A percentile compares a stretch with the other conserved stretches of the same genome.
phyloP scores from a whole-genome alignment of 495 filamentous ascomycete genomes.

The Penicillium robsamsonii region DNA sequence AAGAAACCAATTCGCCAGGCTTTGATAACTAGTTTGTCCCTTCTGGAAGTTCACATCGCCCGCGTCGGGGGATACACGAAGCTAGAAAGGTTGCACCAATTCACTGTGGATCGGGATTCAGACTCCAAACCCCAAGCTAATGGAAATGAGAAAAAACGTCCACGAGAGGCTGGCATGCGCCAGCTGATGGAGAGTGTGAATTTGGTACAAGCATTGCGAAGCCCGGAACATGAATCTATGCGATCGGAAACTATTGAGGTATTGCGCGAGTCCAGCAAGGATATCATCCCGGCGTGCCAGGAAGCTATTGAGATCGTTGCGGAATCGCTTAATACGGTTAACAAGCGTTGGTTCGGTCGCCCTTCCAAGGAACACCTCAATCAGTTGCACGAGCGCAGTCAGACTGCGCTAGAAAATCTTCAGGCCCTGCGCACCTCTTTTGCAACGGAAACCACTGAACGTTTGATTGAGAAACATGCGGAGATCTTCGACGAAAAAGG shows the following conservation, averaged over 20 bases:
- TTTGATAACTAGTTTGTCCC: constrained; percentile 16
- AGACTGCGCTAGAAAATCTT: constrained; percentile 19
- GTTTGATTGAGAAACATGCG: constrained; percentile 23
- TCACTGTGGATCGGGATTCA: constrained; percentile 13
- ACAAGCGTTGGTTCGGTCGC: constrained; percentile 30
- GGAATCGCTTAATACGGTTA: constrained; percentile 25
- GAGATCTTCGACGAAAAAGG: constrained; percentile 30
- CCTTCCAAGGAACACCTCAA: constrained; percentile 20
- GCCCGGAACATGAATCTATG: constrained; percentile 25
- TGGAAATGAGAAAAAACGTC: constrained; percentile 19
- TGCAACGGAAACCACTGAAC: constrained; percentile 27
- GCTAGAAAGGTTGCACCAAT: constrained; percentile 20
- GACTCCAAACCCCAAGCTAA: constrained; percentile 7
- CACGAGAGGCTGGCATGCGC: constrained; percentile 27
- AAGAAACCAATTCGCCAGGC: constrained; percentile 28
- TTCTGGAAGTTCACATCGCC: constrained; percentile 29
- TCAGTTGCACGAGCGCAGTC: constrained; percentile 15
- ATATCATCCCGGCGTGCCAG: constrained; percentile 26
- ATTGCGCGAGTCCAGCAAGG: constrained; percentile 21
- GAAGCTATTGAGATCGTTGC: constrained; percentile 20
- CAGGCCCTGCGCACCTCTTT: constrained; percentile 19
- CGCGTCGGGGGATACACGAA: constrained; percentile 25
- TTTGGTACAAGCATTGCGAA: constrained; percentile 23
- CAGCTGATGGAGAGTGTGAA: constrained; percentile 29
- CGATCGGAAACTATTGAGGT: constrained; percentile 28